Conservation (phyloP, 163 green algal species). For the Chlamydomonas reinhardtii region DNA sequence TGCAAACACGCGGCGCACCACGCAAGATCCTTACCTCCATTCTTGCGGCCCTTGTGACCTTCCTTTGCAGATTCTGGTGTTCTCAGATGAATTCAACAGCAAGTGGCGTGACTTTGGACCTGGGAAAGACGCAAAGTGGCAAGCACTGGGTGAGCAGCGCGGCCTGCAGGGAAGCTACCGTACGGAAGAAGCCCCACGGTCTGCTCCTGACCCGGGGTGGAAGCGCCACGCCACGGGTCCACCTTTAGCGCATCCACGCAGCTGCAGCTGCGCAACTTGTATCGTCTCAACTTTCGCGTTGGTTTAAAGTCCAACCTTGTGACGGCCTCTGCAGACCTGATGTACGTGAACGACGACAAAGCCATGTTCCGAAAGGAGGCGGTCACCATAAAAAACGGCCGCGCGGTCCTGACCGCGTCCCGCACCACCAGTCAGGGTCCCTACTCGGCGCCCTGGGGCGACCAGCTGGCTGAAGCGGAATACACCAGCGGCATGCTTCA, state of each 20-base stretch:
- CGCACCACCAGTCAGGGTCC: not conserved
- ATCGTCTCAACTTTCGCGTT: too few relatives aligned
- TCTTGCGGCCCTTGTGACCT: not conserved
- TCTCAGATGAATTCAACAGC: conserved; percentile 41
- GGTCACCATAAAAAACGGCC: not conserved
- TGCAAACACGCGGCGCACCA: not conserved
- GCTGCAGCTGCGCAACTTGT: too few relatives aligned
- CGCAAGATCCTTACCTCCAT: not conserved
- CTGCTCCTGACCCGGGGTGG: too few relatives aligned
- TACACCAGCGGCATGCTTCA: conserved; percentile 39
- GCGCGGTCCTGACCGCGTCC: conserved; percentile 3
- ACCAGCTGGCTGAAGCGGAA: not conserved
- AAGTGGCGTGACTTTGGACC: conserved; percentile 23
- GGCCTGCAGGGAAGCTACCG: too few relatives aligned
- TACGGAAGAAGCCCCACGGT: too few relatives aligned
- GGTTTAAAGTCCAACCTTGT: too few relatives aligned
- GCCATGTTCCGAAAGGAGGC: conserved; percentile 1
- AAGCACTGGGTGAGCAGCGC: not conserved
- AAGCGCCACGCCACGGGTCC: too few relatives aligned
- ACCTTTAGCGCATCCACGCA: too few relatives aligned
- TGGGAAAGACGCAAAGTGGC: conserved; percentile 22
- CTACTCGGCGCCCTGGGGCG: conserved; percentile 13
- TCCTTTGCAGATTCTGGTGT: conserved; percentile 20
- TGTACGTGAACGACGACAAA: conserved; percentile 37
- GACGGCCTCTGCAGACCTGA: conserved; percentile 1